These are phyloP conservation scores for Sporothrix brunneoviolacea DNA, from an alignment of 2,329 filamentous ascomycete species.

Conservation along the genomic window DNA sequence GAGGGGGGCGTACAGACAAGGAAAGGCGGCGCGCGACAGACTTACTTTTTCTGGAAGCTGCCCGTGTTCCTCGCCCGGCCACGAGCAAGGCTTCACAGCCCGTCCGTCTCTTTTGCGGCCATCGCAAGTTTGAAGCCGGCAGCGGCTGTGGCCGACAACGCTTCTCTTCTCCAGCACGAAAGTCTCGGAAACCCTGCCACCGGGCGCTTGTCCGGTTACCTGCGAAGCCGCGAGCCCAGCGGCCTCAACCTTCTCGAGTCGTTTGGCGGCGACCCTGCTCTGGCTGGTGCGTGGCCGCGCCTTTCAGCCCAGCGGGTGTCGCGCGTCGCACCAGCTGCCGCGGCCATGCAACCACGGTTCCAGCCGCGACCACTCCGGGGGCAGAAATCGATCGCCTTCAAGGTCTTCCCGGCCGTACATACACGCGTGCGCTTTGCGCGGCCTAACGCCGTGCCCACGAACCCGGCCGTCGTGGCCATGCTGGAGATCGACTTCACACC, in stretches of 20 bases:
- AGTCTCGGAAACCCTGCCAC: background rate
- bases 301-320: slow-evolving; percentile 70
- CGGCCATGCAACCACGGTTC: slow-evolving; percentile 34
- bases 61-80: slow-evolving; percentile 52
- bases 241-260: slow-evolving; percentile 73
- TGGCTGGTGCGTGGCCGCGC: slow-evolving; percentile 56
- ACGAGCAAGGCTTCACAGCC: slow-evolving; percentile 58
- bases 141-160: slow-evolving; percentile 36
- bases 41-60: slow-evolving; percentile 55
- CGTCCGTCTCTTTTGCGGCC: slow-evolving; percentile 58
- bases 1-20: slow-evolving; percentile 19
- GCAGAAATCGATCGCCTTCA: slow-evolving; percentile 55
- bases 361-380: slow-evolving; percentile 53
- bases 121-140: slow-evolving; percentile 53
- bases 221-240: slow-evolving; percentile 61
- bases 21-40: slow-evolving; percentile 30
- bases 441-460: slow-evolving; percentile 51
- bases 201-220: slow-evolving; percentile 43
- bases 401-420: slow-evolving; percentile 62
- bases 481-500: slow-evolving; percentile 69
- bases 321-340: slow-evolving; percentile 60
- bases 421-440: slow-evolving; percentile 66
- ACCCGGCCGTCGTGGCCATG: slow-evolving; percentile 58
- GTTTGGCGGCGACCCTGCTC: slow-evolving; percentile 58
- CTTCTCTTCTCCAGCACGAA: background rate